Evolutionary conservation across 805 yeast species (phyloP), one percentile per base, ranked within the genome.

Genomic region (Candida xyloterini): DNA sequence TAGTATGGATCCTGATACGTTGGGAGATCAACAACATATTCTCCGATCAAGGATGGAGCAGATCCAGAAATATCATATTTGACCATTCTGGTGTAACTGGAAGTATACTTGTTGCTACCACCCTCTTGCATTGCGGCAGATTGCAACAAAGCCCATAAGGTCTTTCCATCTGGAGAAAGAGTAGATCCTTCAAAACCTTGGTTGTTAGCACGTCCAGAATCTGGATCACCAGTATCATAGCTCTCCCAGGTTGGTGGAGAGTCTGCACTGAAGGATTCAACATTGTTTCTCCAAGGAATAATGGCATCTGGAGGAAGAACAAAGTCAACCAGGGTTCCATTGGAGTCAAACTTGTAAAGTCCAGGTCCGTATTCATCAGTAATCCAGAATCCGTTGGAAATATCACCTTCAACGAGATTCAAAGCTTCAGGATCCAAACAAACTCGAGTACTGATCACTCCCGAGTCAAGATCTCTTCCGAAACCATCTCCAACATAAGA

Each of bases 321-420:
- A 27, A 48, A 59, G 16, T 57, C 63, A 26, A 49, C 15, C 35
- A 60, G 38, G 13, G 40, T 33, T 34, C 64, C 65, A 15, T 41
- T 29, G 10, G 60, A 38, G 41, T 47, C 47, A 30, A 60, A 60
- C 33, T 52, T 53, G 47, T 50, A 55, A 20, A 57, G 32, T 20
- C 53, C 52, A n/a, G 65, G 65, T 5, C 65, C 65, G 35, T 60
- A 60, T 38, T 59, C 65, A 43, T 60, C 65, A 30, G 58, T 41
- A 33, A 60, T 52, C 64, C 64, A 58, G 43, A 60, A 60, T 2
- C 65, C 65, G 29, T 59, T 57, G 22, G 38, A 27, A 28, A 59
- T 52, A 30, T 55, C 57, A 33, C 63, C 64, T 20, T 47, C 46
- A 35, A 60, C 43, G 7, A 60, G 44, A 23, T 53, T 45, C 20